phyloP scores from a whole-genome alignment of 2,329 filamentous ascomycete genomes.

The Annulohypoxylon truncatum region DNA sequence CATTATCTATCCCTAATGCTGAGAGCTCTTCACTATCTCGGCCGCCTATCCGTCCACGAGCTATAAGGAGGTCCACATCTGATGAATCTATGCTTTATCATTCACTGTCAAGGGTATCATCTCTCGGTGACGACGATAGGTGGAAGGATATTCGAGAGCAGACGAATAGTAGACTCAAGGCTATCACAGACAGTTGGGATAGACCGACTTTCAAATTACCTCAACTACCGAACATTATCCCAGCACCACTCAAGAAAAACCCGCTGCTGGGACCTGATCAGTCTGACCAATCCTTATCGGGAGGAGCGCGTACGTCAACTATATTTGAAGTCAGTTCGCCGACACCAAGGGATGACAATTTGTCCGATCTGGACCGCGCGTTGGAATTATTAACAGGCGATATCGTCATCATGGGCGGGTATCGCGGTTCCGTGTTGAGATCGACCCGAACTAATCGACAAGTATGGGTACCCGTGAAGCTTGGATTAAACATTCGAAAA shows the following conservation, averaged over 20 bases:
- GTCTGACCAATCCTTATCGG: conserved; percentile 36
- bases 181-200: conserved; percentile 89
- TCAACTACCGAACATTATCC: conserved; percentile 66
- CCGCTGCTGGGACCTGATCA: conserved; percentile 42
- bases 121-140: conserved; percentile 82
- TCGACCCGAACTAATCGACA: conserved; percentile 87
- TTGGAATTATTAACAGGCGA: conserved; percentile 82
- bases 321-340: conserved; percentile 28
- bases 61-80: conserved; percentile 72
- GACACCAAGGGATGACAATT: conserved; percentile 44
- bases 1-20: conserved; percentile 15
- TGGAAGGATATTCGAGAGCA: conserved; percentile 86
- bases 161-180: conserved; percentile 89
- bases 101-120: conserved; percentile 81
- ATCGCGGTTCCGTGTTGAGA: conserved; percentile 88
- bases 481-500: conserved; percentile 90
- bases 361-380: conserved; percentile 61
- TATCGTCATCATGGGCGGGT: conserved; percentile 88
- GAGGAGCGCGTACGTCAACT: conserved; percentile 31
- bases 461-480: conserved; percentile 93
- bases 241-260: conserved; percentile 47
- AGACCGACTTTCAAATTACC: conserved; percentile 79
- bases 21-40: conserved; percentile 32
- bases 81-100: conserved; percentile 84
- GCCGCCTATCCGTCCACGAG: conserved; percentile 47